Conservation (phyloP, 1,284 basidiomycete genomes). For the Rhodotorula sp. region DNA sequence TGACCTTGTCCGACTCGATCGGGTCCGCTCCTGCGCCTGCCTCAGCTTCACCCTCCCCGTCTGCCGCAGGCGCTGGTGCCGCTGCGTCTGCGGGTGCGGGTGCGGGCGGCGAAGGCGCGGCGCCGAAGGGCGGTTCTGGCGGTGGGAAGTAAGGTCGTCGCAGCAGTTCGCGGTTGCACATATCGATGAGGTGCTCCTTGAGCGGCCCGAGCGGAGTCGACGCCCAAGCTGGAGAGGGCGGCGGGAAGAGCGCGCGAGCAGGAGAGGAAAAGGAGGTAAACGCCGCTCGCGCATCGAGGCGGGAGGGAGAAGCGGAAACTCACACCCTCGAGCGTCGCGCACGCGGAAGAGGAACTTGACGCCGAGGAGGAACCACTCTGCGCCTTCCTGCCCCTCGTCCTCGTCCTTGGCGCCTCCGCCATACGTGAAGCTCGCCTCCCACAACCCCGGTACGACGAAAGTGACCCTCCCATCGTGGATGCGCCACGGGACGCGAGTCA, state of each 20-base stretch:
- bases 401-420: constrained; percentile 54
- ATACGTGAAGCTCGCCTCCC: constrained; percentile 71
- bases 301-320: neutral
- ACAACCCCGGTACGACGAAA: constrained; percentile 72
- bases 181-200: constrained; percentile 46
- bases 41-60: neutral
- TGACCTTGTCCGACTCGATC: neutral
- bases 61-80: neutral
- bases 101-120: neutral
- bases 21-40: neutral
- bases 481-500: constrained; percentile 61
- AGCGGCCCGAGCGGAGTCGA: constrained; percentile 42
- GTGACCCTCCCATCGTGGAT: constrained; percentile 76
- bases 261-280: neutral
- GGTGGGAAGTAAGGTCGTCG: constrained; percentile 53
- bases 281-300: no score
- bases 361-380: constrained; percentile 79
- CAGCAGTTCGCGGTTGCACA: constrained; percentile 63
- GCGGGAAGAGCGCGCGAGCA: neutral
- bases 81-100: neutral
- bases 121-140: neutral
- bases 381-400: constrained; percentile 55
- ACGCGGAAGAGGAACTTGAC: constrained; percentile 75
- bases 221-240: constrained; percentile 39
- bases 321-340: constrained; percentile 50